phyloP scores from a whole-genome alignment of 306 rosid genomes.

The Sicyos baderoa region DNA sequence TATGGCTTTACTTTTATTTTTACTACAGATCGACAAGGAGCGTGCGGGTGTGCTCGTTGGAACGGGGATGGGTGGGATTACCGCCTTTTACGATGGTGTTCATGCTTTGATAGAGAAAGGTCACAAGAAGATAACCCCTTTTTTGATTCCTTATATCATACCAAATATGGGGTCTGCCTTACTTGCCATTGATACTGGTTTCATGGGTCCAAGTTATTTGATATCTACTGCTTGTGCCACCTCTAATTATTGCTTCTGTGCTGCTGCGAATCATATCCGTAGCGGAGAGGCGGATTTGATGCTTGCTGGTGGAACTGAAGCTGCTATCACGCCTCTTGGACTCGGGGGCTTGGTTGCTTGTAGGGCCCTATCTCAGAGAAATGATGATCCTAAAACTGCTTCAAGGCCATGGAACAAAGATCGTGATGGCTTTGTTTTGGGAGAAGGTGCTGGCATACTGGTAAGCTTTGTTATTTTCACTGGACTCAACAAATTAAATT shows the following conservation, averaged over 20 bases:
- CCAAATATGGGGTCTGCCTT: constrained; percentile 95
- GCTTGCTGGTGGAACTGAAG: constrained; percentile 97
- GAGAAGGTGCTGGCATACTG: constrained; percentile 96
- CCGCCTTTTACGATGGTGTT: constrained; percentile 80
- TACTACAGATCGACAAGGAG: constrained; percentile 62
- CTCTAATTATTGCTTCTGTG: constrained; percentile 85
- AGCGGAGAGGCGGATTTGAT: constrained; percentile 94
- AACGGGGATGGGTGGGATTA: constrained; percentile 89
- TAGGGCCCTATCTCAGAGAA: constrained; percentile 93
- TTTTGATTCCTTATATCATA: constrained; percentile 86
- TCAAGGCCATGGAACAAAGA: constrained; percentile 98
- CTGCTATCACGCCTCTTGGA: constrained; percentile 90
- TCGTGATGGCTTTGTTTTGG: constrained; percentile 97
- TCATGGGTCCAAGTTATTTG: constrained; percentile 93
- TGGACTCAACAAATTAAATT: neutral
- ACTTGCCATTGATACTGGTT: constrained; percentile 84
- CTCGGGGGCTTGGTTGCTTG: constrained; percentile 93
- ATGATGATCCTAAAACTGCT: constrained; percentile 89
- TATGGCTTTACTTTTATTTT: constrained; percentile 11
- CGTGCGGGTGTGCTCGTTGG: constrained; percentile 91
- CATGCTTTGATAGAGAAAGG: constrained; percentile 76
- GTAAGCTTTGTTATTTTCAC: constrained; percentile 33
- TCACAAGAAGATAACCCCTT: constrained; percentile 74
- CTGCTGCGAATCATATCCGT: constrained; percentile 97
- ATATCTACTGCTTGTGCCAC: constrained; percentile 98